A percentile compares a stretch with the other conserved stretches of the same genome.
phyloP scores from a whole-genome alignment of 257 asterid genomes.

The Linaria vulgaris region DNA sequence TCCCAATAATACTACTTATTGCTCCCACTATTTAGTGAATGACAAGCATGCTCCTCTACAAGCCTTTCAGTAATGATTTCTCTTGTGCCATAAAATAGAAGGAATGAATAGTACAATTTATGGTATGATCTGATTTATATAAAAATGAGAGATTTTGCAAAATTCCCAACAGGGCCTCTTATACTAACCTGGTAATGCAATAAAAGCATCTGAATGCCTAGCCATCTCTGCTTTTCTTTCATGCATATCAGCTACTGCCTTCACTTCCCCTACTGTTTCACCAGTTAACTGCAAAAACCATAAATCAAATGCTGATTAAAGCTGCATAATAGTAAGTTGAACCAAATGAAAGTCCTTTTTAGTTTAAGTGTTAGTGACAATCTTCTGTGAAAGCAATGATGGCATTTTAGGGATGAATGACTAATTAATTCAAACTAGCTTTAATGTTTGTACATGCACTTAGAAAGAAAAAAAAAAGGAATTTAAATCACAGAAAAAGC shows the following conservation, averaged over 20 bases:
- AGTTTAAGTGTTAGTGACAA: constrained; percentile 32
- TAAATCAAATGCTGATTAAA: constrained; percentile 27
- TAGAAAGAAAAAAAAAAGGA: constrained; percentile 27
- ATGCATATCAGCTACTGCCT: constrained; percentile 97
- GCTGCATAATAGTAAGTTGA: constrained; percentile 15
- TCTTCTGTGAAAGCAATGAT: constrained; percentile 47
- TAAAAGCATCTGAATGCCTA: constrained; percentile 94
- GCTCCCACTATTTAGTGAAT: constrained; percentile 11
- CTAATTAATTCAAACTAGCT: constrained; percentile 33
- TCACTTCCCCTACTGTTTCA: constrained; percentile 96
- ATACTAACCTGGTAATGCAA: constrained; percentile 94
- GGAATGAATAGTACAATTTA: too few species aligned
- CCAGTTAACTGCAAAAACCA: constrained; percentile 82
- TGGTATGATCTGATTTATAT: too few species aligned
- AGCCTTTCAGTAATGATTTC: too few species aligned
- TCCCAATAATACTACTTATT: constrained; percentile 24
- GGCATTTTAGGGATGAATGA: constrained; percentile 40
- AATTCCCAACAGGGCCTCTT: constrained; percentile 8
- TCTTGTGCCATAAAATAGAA: neutral
- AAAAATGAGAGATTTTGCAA: neutral
- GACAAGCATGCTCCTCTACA: too few species aligned
- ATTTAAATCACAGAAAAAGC: constrained; percentile 45
- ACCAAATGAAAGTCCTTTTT: constrained; percentile 17
- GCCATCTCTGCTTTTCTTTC: constrained; percentile 99
- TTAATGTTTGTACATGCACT: constrained; percentile 16